Evolutionary conservation across 1,284 basidiomycete species (phyloP).

Genomic region (Apiotrichum sp.): DNA sequence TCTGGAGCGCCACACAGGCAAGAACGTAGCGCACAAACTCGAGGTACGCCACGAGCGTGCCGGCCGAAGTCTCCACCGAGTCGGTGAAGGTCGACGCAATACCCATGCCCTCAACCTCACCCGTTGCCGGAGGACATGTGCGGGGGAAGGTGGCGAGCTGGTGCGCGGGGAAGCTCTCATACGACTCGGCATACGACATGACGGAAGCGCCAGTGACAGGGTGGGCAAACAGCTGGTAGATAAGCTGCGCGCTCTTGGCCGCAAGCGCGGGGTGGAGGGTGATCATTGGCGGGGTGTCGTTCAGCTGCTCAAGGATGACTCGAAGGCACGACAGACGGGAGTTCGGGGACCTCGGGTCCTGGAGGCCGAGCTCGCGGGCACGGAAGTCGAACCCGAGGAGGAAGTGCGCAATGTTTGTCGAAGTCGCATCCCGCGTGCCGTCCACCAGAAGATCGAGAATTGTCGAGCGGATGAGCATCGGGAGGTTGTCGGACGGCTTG

Average conservation of each 20-base stretch:
- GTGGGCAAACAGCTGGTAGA: slow-evolving; percentile 82
- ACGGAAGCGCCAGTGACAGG: slow-evolving; percentile 73
- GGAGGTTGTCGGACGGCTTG: slow-evolving; percentile 27
- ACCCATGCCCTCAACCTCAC: slow-evolving; percentile 53
- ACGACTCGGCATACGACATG: slow-evolving; percentile 79
- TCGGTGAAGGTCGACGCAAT: slow-evolving; percentile 62
- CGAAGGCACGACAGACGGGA: slow-evolving; percentile 69
- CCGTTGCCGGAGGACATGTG: slow-evolving; percentile 53
- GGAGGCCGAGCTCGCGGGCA: slow-evolving; percentile 47
- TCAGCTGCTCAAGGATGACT: slow-evolving; percentile 70
- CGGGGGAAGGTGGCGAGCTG: slow-evolving; percentile 57
- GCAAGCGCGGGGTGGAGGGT: slow-evolving; percentile 67
- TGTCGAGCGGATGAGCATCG: slow-evolving; percentile 61
- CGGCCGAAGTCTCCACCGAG: slow-evolving; percentile 68
- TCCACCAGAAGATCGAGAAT: slow-evolving; percentile 81
- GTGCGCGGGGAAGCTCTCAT: slow-evolving; percentile 81
- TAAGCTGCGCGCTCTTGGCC: slow-evolving; percentile 74
- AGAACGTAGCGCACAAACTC: slow-evolving; percentile 78
- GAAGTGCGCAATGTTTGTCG: slow-evolving; percentile 85
- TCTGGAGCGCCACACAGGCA: slow-evolving; percentile 78
- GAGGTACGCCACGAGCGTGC: slow-evolving; percentile 69
- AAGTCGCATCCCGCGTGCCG: slow-evolving; percentile 64
- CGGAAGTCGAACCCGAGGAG: slow-evolving; percentile 67
- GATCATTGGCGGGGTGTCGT: slow-evolving; percentile 58
- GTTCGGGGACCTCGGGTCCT: slow-evolving; percentile 58